Evolutionary conservation across 2,329 filamentous ascomycete species (phyloP), one percentile per base, ranked within the genome.

Genomic region (Eutypella sp.): DNA sequence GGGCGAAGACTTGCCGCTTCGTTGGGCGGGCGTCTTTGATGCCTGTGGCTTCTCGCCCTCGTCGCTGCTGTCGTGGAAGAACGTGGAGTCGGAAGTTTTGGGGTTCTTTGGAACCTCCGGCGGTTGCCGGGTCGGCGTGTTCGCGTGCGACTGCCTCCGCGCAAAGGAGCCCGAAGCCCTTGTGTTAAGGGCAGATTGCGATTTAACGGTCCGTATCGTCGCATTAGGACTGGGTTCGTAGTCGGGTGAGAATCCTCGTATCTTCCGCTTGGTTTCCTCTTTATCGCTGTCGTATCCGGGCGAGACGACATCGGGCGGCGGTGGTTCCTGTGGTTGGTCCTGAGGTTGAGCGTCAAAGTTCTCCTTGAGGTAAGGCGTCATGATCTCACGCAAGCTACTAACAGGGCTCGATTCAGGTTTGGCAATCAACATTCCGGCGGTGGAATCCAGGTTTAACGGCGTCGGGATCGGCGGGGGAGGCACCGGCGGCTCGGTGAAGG

Each of bases 331-430:
- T 3, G 49, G 53, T 16, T 44, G 45, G 9, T 54, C 54, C 7
- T 51, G 43, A 31, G 47, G 31, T 23, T 55, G 42, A 16, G 47
- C 20, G 23, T 20, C 3, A 13, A 11, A 47, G 39, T 48, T 51
- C 19, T 44, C 50, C 48, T 56, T 59, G 18, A 96, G 69, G 63
- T 89, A 96, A 6, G 88, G 89, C 66, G 85, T 87, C 89, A 96
- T 95, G 43, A 88, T 87, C 67, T 88, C 81, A 48, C 88, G 81
- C 55, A 96, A 71, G 66, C 89, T 96, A 63, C 87, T 93, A 31
- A 85, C 80, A 15, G 88, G 83, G 57, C 81, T 89, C 31, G 71
- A 71, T 51, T 73, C 67, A 9, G 67, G 60, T 42, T 66, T 64
- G 4, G 60, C 57, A 20, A 62, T 47, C 13, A 60, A 57, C 24